Evolutionary conservation across 23 red algal genomes (phyloP).

Genomic region (Gracilaria domingensis): DNA sequence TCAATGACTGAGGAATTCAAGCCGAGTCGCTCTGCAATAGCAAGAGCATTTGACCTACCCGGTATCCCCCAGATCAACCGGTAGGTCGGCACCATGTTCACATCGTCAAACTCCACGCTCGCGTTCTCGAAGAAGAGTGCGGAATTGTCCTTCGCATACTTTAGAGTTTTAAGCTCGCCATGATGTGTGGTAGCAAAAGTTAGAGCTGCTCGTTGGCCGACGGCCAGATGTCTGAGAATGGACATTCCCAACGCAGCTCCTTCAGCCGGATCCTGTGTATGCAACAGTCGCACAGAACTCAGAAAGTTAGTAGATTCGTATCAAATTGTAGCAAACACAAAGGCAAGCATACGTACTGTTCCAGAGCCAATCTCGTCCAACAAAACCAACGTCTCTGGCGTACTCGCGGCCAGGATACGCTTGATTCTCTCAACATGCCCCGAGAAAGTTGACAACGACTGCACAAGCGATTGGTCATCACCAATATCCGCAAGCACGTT

Average conservation of each 20-base stretch:
- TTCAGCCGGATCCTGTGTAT: constrained; percentile 84
- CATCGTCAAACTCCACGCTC: constrained; percentile 93
- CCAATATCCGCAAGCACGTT: constrained; percentile 92
- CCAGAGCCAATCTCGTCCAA: constrained; percentile 99
- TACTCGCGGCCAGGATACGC: constrained; percentile 72
- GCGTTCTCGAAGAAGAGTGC: constrained; percentile 92
- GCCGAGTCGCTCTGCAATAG: constrained; percentile 89
- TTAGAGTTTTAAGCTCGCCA: constrained; percentile 92
- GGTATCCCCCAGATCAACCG: constrained; percentile 97
- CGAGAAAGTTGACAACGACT: constrained; percentile 95
- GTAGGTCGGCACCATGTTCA: constrained; percentile 84
- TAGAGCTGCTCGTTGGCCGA: constrained; percentile 62
- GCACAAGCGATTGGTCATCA: constrained; percentile 92
- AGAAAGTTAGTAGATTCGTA: background rate
- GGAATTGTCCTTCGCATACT: constrained; percentile 63
- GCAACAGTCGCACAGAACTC: background rate
- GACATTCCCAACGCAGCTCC: constrained; percentile 93
- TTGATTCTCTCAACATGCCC: constrained; percentile 89
- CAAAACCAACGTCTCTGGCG: constrained; percentile 75
- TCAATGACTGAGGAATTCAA: constrained; percentile 50
- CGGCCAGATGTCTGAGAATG: constrained; percentile 80
- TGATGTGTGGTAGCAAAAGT: constrained; percentile 98
- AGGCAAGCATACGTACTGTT: constrained; percentile 55
- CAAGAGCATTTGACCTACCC: constrained; percentile 88
- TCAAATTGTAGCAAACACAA: background rate